phyloP scores from a whole-genome alignment of 129 eudicot species.

The Logfia minima region DNA sequence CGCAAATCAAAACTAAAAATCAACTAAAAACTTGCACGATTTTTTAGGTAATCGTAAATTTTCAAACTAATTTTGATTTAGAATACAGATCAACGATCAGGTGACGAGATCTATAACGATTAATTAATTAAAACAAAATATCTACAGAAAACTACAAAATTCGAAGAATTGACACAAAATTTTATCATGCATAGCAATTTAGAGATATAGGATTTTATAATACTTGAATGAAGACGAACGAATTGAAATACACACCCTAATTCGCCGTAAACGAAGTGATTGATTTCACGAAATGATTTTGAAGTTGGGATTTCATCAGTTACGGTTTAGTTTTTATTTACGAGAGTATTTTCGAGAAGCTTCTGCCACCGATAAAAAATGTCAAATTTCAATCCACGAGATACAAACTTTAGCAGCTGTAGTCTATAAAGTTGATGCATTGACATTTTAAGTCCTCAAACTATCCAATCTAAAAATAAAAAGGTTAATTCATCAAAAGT shows the following conservation, averaged over 20 bases:
- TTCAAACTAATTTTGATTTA: background rate
- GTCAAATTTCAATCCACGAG: background rate
- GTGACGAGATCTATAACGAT: slow-evolving; percentile 7
- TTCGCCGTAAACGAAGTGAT: background rate
- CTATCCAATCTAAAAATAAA: background rate
- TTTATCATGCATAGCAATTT: background rate
- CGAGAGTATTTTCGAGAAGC: slow-evolving; percentile 26
- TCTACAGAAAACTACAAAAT: background rate
- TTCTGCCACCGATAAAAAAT: background rate
- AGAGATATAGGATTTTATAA: background rate
- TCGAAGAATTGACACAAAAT: background rate
- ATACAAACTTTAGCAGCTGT: background rate
- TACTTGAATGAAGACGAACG: slow-evolving; percentile 17
- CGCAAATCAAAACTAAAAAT: background rate
- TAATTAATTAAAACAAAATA: background rate
- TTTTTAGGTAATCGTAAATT: background rate
- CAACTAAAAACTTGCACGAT: background rate
- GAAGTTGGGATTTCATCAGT: background rate
- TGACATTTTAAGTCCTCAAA: slow-evolving; percentile 10
- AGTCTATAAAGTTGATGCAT: background rate
- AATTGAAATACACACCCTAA: slow-evolving; percentile 1
- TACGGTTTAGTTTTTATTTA: slow-evolving; percentile 9
- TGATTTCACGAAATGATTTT: slow-evolving; percentile 1
- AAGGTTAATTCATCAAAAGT: no score
- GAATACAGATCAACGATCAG: slow-evolving; percentile 4